phyloP scores from a whole-genome alignment of 305 asterid genomes.

The Fraxinus velutina region DNA sequence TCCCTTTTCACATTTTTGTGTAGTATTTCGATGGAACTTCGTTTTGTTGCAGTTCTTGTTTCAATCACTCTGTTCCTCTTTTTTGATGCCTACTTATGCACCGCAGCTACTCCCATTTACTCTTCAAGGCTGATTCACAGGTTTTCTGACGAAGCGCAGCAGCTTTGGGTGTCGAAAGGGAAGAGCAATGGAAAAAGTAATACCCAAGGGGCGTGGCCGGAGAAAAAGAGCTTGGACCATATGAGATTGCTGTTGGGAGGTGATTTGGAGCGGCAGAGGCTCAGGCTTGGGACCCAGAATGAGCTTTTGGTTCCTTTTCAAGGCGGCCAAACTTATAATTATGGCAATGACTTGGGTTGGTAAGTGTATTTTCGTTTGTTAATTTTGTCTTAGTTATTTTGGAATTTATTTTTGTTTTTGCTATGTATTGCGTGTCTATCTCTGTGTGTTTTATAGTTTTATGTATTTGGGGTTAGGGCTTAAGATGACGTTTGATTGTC shows the following conservation, averaged over 20 bases:
- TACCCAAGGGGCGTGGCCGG: constrained; percentile 42
- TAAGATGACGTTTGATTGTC: neutral
- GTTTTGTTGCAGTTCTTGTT: constrained; percentile 22
- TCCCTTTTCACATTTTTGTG: neutral
- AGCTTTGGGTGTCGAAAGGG: constrained; percentile 30
- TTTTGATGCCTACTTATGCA: constrained; percentile 22
- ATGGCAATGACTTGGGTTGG: constrained; percentile 83
- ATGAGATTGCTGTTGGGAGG: constrained; percentile 45
- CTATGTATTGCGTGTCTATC: neutral
- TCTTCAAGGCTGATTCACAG: constrained; percentile 60
- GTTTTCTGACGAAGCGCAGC: constrained; percentile 51
- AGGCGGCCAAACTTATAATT: constrained; percentile 48
- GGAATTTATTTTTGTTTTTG: neutral
- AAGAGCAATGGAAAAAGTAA: constrained; percentile 3
- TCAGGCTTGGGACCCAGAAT: constrained; percentile 52
- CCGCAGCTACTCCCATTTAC: constrained; percentile 34
- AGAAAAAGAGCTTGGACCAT: constrained; percentile 45
- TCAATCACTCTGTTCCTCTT: constrained; percentile 21
- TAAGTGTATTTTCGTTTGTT: constrained; percentile 25
- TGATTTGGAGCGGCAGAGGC: constrained; percentile 62
- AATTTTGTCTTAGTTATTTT: neutral
- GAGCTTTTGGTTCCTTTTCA: constrained; percentile 45
- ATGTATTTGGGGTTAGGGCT: neutral
- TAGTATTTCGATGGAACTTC: constrained; percentile 22
- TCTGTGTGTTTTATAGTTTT: neutral